Evolutionary conservation across 73 alveolate genomes (phyloP).

Genomic region (Tetrahymena thermophila): DNA sequence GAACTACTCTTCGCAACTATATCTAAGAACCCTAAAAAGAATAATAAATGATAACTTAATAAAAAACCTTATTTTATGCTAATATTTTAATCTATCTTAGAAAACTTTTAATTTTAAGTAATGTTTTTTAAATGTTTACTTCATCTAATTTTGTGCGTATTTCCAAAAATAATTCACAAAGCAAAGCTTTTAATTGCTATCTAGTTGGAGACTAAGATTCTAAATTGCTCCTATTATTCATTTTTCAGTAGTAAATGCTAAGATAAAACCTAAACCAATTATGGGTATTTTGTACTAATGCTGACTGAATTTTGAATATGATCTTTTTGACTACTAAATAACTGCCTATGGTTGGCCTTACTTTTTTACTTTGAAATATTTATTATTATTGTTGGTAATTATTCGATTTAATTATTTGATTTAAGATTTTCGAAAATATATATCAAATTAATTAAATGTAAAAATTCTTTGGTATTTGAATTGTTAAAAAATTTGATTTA

Average conservation of each 20-base stretch:
- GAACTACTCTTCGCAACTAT: neutral
- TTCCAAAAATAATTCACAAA: neutral
- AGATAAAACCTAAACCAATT: neutral
- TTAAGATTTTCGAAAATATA: neutral
- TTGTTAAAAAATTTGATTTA: neutral
- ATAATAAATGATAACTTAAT: neutral
- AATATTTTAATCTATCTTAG: too few relatives aligned
- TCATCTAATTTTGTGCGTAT: neutral
- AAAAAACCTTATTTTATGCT: neutral
- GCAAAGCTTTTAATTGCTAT: neutral
- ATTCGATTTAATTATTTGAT: neutral
- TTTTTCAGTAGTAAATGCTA: neutral
- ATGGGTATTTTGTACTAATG: neutral
- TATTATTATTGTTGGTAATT: neutral
- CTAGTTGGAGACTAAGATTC: neutral
- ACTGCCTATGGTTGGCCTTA: neutral
- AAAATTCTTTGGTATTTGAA: neutral
- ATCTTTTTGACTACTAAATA: neutral
- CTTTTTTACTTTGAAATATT: neutral
- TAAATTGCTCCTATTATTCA: neutral
- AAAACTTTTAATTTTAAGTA: too few relatives aligned
- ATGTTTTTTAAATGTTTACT: neutral
- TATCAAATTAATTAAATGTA: neutral
- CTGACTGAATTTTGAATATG: neutral
- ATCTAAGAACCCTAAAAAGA: neutral